A percentile compares a stretch with the other conserved stretches of the same genome.
Conservation (phyloP, 2,329 filamentous ascomycete genomes). For the Penicillium sp. region DNA sequence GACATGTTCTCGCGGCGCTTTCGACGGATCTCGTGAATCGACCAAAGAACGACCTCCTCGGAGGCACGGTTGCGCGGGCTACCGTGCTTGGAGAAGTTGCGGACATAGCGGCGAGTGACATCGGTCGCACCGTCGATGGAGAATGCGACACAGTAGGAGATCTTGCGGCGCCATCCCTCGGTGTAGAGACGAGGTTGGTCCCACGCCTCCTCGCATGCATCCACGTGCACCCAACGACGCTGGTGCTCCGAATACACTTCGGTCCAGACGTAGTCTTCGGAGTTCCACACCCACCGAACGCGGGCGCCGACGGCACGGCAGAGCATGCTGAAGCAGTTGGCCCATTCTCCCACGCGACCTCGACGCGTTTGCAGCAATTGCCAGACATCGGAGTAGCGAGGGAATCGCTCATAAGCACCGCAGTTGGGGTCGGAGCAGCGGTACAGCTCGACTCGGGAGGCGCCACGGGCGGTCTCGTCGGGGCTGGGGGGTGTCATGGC, state of each 20-base stretch:
- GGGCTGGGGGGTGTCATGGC: conserved; percentile 83
- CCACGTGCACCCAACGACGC: conserved; percentile 93
- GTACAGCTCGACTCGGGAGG: conserved; percentile 85
- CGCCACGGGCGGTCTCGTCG: conserved; percentile 87
- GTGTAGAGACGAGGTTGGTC: conserved; percentile 91
- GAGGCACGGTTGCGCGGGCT: conserved; percentile 76
- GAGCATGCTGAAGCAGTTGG: conserved; percentile 98
- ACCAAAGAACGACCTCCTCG: conserved; percentile 87
- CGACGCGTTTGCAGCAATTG: conserved; percentile 81
- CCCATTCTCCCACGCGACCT: conserved; percentile 92
- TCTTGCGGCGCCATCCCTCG: conserved; percentile 94
- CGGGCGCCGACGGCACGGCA: conserved; percentile 88
- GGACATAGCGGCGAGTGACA: conserved; percentile 67
- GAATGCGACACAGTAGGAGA: conserved; percentile 96
- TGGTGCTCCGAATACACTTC: conserved; percentile 95
- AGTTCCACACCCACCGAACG: conserved; percentile 97
- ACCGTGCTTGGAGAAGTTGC: conserved; percentile 58
- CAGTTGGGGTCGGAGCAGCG: conserved; percentile 77
- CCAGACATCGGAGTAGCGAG: conserved; percentile 94
- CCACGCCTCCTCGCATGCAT: conserved; percentile 92
- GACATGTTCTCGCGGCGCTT: conserved; percentile 80
- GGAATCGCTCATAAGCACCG: conserved; percentile 81
- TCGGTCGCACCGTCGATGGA: conserved; percentile 79
- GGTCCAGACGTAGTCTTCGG: conserved; percentile 96
- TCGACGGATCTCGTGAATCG: conserved; percentile 86